Conservation (phyloP, 305 asterid species). For the Monarda citriodora region DNA sequence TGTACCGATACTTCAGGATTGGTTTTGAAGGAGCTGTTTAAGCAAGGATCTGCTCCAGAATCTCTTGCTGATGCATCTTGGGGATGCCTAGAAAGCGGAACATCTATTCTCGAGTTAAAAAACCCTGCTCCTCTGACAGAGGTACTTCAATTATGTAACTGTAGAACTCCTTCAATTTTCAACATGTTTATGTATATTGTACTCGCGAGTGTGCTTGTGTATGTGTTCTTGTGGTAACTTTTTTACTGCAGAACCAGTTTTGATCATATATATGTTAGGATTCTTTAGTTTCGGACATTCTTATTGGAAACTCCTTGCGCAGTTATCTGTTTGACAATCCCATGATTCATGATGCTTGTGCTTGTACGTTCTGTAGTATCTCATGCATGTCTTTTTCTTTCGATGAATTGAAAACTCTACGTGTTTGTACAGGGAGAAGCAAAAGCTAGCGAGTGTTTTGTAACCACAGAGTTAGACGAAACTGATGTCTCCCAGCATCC, state of each 20-base stretch:
- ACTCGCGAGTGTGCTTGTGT: too few species aligned
- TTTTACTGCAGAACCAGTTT: not conserved
- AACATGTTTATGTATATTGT: not conserved
- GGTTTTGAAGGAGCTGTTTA: conserved; percentile 48
- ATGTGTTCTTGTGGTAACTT: not conserved
- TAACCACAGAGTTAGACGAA: conserved; percentile 33
- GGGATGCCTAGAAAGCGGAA: conserved; percentile 42
- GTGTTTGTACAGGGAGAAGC: conserved; percentile 44
- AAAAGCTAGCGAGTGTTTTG: conserved; percentile 39
- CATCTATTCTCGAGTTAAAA: conserved; percentile 45
- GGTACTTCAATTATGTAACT: conserved; percentile 38
- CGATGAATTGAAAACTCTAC: conserved; percentile 7
- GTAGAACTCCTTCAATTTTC: not conserved
- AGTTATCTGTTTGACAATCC: not conserved
- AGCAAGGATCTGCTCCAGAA: conserved; percentile 51
- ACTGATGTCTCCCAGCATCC: conserved; percentile 33
- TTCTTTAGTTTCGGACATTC: conserved; percentile 3
- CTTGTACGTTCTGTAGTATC: not conserved
- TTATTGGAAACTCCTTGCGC: not conserved
- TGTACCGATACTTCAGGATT: conserved; percentile 49
- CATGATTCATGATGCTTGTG: not conserved
- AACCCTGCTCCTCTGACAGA: conserved; percentile 41
- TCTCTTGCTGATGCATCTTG: conserved; percentile 38
- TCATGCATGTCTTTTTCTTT: not conserved
- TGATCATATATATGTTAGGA: not conserved